phyloP scores from a whole-genome alignment of 176 grass and related monocot species.

The Ensete glaucum region DNA sequence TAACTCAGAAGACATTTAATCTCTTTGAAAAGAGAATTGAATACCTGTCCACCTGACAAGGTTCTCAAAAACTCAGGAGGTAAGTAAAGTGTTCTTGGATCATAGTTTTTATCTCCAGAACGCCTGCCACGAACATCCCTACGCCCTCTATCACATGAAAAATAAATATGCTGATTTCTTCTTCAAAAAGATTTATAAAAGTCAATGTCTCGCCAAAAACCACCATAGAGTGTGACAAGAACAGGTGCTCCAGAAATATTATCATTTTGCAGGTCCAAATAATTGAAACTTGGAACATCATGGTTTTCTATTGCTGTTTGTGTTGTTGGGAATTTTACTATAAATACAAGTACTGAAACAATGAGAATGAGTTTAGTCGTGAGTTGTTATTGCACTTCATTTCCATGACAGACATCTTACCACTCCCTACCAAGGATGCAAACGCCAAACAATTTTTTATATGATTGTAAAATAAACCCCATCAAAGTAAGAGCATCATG shows the following conservation, averaged over 20 bases:
- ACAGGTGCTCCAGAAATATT: neutral
- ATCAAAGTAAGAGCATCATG: no score
- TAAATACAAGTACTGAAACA: neutral
- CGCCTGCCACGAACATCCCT: conserved; percentile 69
- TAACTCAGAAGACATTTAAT: conserved; percentile 10
- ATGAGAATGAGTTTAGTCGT: neutral
- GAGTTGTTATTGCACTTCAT: neutral
- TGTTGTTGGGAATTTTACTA: no score
- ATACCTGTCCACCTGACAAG: conserved; percentile 82
- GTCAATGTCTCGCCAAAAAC: neutral
- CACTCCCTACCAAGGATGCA: neutral
- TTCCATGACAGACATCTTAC: neutral
- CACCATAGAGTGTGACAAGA: neutral
- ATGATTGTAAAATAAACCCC: no score
- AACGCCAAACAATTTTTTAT: no score
- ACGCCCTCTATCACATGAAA: conserved; percentile 37
- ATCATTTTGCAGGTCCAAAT: neutral
- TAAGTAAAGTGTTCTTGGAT: conserved; percentile 71
- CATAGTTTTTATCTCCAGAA: conserved; percentile 48
- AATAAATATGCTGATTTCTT: neutral
- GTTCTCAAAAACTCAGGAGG: conserved; percentile 68
- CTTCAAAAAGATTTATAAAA: neutral
- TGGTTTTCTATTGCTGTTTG: no score
- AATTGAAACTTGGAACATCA: no score
- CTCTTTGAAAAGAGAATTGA: conserved; percentile 5